Evolutionary conservation across 129 eudicot genomes (phyloP).

Genomic region (Lactuca sativa): DNA sequence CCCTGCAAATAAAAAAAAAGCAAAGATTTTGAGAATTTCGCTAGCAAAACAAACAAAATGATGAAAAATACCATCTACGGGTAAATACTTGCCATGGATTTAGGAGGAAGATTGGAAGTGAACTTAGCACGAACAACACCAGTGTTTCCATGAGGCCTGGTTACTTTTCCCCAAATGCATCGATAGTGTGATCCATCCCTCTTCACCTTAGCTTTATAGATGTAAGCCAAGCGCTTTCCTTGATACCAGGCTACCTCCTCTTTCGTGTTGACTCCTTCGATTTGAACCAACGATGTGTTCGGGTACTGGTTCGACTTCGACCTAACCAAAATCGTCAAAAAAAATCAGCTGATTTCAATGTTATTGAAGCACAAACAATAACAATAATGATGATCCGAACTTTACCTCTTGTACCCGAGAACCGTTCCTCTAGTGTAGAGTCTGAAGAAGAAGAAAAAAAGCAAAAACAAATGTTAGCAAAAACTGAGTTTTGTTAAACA

Average conservation of each 20-base stretch:
- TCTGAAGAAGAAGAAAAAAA: conserved; percentile 14
- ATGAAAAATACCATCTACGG: neutral
- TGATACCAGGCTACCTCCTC: conserved; percentile 54
- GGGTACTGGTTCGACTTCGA: conserved; percentile 49
- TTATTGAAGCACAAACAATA: neutral
- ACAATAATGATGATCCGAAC: neutral
- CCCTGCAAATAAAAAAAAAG: conserved; percentile 46
- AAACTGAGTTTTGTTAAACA: neutral
- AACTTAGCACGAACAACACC: conserved; percentile 53
- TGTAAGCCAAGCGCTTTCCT: conserved; percentile 50
- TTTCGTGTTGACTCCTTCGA: conserved; percentile 49
- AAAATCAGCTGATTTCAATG: neutral
- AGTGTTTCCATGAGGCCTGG: conserved; percentile 47
- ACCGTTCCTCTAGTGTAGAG: conserved; percentile 47
- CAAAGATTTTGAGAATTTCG: neutral
- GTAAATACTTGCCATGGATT: conserved; percentile 34
- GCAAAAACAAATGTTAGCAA: neutral
- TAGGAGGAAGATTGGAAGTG: conserved; percentile 44
- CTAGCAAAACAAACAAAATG: neutral
- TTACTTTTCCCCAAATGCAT: conserved; percentile 48
- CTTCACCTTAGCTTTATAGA: conserved; percentile 48
- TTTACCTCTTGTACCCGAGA: conserved; percentile 48
- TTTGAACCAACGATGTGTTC: conserved; percentile 40
- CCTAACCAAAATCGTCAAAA: conserved; percentile 14
- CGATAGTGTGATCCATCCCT: conserved; percentile 41